Evolutionary conservation across 2,329 filamentous ascomycete species (phyloP), one percentile per base, ranked within the genome.

Genomic region (Claviceps africana): DNA sequence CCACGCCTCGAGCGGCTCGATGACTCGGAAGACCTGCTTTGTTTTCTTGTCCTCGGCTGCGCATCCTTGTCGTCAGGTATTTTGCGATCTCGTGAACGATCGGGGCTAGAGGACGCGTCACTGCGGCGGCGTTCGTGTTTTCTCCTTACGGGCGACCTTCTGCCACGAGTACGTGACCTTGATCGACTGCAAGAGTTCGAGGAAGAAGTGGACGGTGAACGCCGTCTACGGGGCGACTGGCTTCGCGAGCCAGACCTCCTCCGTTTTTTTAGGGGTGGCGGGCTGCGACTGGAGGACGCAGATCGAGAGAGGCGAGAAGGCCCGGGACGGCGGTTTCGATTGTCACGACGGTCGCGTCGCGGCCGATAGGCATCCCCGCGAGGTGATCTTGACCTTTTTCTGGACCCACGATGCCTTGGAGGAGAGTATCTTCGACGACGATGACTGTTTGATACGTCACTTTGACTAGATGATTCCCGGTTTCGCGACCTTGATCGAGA

Each of bases 1-100:
- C 72, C 65, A 69, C 68, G 72, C 62, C 65, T 64, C 64, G 69
- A 71, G 65, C 72, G 70, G 62, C 68, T 67, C 65, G 72, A 73
- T 62, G 76, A 75, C 63, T 70, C 70, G 56, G 75, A 75, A 57
- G 77, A 78, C 57, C 69, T 70, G 63, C 72, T 77, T 59, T 70
- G 70, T 63, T 73, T 74, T 57, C 70, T 72, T 56, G 55, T 47
- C 56, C 30, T 47, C 35, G 47, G 30, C 55, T 48, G 46, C 28
- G 44, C 49, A 19, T 50, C 37, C 9, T 48, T 40, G 19, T 53
- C 54, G 40, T 35, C 19, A 21, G 21, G 33, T 51, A 49, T 53
- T 15, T 39, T 42, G 22, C 40, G 51, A 50, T 48, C 45, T 37
- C 43, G 47, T 2, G 47, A 44, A 31, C 9, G 17, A 33, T 54